phyloP scores from a whole-genome alignment of 306 rosid genomes.

The Trifolium dubium region DNA sequence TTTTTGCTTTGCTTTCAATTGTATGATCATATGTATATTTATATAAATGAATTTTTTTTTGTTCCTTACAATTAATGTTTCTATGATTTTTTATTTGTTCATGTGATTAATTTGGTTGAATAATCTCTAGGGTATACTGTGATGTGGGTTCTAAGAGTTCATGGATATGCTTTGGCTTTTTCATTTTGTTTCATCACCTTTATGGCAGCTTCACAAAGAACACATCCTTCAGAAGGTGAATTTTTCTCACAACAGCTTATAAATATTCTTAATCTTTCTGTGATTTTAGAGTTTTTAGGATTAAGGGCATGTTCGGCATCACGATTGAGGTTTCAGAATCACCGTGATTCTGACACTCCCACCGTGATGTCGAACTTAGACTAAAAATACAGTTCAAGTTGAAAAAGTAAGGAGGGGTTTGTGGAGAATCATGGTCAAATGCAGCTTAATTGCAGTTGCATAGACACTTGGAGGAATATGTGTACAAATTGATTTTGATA shows the following conservation, averaged over 20 bases:
- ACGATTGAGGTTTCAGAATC: too few species aligned
- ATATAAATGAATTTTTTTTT: slow-evolving; percentile 2
- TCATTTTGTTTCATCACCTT: slow-evolving; percentile 46
- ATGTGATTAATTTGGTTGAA: neutral
- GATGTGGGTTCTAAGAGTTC: slow-evolving; percentile 56
- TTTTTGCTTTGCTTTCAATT: slow-evolving; percentile 18
- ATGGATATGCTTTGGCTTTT: slow-evolving; percentile 53
- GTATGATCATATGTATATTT: neutral
- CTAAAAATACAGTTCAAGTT: slow-evolving; percentile 10
- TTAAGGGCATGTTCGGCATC: neutral
- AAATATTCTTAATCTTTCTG: slow-evolving; percentile 12
- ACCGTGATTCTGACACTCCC: too few species aligned
- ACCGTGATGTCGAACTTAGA: too few species aligned
- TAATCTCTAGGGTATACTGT: slow-evolving; percentile 45
- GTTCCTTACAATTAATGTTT: slow-evolving; percentile 17
- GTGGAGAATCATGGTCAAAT: neutral
- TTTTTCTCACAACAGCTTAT: neutral
- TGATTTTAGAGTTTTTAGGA: slow-evolving; percentile 6
- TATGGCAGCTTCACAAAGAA: slow-evolving; percentile 47
- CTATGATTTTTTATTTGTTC: neutral
- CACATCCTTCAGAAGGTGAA: slow-evolving; percentile 82
- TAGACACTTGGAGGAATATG: neutral
- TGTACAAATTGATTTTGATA: too few species aligned
- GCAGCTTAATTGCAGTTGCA: neutral
- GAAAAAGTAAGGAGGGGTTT: slow-evolving; percentile 18